These are phyloP conservation scores for Sanguinoderma infundibulare DNA, from an alignment of 1,284 basidiomycete species.

Conservation along the genomic window DNA sequence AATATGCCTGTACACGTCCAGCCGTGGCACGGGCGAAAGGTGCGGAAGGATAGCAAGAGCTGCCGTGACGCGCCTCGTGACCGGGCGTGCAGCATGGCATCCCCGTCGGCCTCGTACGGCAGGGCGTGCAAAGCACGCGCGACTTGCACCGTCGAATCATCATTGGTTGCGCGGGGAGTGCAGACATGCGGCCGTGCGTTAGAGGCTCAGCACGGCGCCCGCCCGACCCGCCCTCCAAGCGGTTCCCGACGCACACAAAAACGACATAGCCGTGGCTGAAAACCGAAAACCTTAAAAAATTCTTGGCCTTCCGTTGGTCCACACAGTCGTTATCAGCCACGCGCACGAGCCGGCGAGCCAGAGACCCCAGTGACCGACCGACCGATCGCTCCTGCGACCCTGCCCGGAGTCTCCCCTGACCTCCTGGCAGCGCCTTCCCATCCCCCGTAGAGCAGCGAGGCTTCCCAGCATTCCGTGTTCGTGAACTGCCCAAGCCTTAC, in stretches of 20 bases:
- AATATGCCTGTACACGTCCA: slow-evolving; percentile 18
- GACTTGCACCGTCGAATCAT: no score
- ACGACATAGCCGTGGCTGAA: not conserved
- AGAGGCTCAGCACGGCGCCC: not conserved
- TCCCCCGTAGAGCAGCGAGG: not conserved
- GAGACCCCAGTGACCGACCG: no score
- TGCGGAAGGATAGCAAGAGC: not conserved
- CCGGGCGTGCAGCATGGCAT: not conserved
- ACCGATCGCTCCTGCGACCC: no score
- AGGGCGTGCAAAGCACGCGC: not conserved
- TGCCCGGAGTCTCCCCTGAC: not conserved
- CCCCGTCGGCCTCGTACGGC: not conserved
- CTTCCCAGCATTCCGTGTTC: not conserved
- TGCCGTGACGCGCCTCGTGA: not conserved
- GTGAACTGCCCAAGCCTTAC: no score
- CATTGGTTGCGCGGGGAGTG: no score
- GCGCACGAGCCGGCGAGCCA: not conserved
- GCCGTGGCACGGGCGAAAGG: slow-evolving; percentile 3
- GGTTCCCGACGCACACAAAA: not conserved
- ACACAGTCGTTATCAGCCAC: not conserved
- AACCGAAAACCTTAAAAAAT: not conserved
- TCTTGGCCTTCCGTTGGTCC: not conserved
- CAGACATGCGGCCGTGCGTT: not conserved
- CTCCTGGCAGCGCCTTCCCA: not conserved
- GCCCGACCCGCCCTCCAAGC: not conserved